A percentile compares a stretch with the other conserved stretches of the same genome.
Conservation (phyloP, 495 filamentous ascomycete genomes). For the Penicillium turbatum region DNA sequence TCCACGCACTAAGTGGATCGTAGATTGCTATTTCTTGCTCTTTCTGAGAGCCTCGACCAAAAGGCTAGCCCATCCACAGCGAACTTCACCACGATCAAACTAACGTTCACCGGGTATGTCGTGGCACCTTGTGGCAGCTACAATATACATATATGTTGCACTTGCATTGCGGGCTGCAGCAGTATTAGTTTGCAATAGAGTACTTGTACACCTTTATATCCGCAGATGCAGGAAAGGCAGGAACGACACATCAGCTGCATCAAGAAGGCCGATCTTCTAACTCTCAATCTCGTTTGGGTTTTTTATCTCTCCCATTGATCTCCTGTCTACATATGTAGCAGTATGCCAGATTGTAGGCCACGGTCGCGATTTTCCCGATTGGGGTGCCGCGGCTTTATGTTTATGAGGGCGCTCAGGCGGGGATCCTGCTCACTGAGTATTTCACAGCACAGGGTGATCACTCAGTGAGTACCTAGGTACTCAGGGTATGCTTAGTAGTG, state of each 20-base stretch:
- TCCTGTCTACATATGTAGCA: neutral
- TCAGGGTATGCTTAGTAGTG: no score
- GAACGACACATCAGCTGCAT: constrained; percentile 26
- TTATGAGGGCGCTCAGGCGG: no score
- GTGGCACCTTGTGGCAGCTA: constrained; percentile 1
- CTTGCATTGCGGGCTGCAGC: neutral
- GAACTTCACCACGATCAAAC: neutral
- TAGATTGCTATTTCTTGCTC: constrained; percentile 15
- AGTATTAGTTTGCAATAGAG: neutral
- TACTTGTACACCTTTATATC: neutral
- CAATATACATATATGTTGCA: neutral
- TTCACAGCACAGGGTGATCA: no score
- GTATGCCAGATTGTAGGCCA: no score
- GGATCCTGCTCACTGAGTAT: no score
- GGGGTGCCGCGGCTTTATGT: no score
- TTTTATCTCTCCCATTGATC: neutral
- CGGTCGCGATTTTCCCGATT: no score
- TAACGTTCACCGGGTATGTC: neutral
- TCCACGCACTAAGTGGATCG: constrained; percentile 24
- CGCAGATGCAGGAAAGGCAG: constrained; percentile 14
- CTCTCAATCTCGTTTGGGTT: neutral
- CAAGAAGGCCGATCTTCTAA: neutral
- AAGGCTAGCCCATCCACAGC: neutral
- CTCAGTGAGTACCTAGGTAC: no score
- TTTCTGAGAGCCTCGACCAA: constrained; percentile 18